These are phyloP conservation scores for Blastobotrys apis DNA, from an alignment of 1,139 yeast species.

Conservation along the genomic window DNA sequence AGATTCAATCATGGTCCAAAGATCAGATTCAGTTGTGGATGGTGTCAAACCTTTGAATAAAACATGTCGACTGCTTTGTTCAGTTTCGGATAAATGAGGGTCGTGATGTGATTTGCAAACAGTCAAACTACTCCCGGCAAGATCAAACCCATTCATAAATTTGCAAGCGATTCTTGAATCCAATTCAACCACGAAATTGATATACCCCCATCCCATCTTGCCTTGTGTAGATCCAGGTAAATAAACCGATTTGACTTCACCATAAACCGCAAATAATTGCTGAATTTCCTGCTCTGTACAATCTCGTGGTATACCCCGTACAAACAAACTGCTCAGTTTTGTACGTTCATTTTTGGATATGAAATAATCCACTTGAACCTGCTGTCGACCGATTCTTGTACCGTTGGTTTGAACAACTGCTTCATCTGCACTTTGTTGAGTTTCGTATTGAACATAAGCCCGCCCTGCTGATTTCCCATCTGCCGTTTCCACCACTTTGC, in stretches of 20 bases:
- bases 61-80: background rate
- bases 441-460: conserved; percentile 86
- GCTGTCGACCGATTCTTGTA: conserved; percentile 76
- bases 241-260: conserved; percentile 57
- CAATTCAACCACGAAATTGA: conserved; percentile 13
- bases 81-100: too few relatives aligned
- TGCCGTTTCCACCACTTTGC: conserved; percentile 74
- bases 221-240: conserved; percentile 13
- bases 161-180: conserved; percentile 13
- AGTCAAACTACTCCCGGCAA: background rate
- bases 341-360: conserved; percentile 77
- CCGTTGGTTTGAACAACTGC: conserved; percentile 88
- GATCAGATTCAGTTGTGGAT: background rate
- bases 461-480: conserved; percentile 76
- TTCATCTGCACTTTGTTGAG: conserved; percentile 74
- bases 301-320: conserved; percentile 65
- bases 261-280: conserved; percentile 56
- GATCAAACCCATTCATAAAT: conserved; percentile 9
- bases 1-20: too few relatives aligned
- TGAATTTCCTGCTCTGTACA: conserved; percentile 55
- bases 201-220: conserved; percentile 23
- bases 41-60: background rate
- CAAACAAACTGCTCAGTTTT: conserved; percentile 75
- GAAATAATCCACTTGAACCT: conserved; percentile 82
- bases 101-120: too few relatives aligned